These are phyloP conservation scores for Geosiphon pyriformis DNA, from an alignment of 192 early-diverging fungal species.

Conservation along the genomic window DNA sequence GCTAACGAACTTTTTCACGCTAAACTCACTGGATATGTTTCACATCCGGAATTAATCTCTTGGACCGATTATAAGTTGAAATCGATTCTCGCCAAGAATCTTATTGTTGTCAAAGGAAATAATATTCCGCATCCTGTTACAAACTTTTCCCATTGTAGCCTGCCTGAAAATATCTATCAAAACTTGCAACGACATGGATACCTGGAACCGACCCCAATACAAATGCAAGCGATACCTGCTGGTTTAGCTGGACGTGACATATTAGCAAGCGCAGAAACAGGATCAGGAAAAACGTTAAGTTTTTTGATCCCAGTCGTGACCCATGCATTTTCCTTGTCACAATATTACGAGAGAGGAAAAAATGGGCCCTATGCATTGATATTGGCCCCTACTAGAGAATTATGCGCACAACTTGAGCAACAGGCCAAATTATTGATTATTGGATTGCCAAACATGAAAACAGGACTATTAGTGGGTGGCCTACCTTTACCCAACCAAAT, in stretches of 20 bases:
- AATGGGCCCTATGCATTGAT: constrained; percentile 42
- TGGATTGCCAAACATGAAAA: constrained; percentile 46
- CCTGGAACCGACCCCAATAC: constrained; percentile 27
- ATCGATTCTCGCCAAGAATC: constrained; percentile 30
- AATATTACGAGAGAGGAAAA: constrained; percentile 16
- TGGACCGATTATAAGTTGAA: constrained; percentile 15
- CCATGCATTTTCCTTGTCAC: constrained; percentile 31
- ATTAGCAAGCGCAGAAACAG: constrained; percentile 43
- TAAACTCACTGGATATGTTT: constrained; percentile 6
- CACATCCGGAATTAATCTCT: constrained; percentile 2
- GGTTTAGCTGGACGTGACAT: constrained; percentile 45
- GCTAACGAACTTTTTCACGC: constrained; percentile 7
- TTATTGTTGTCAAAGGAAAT: constrained; percentile 38
- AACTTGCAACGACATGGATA: constrained; percentile 34
- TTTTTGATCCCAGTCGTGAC: constrained; percentile 44
- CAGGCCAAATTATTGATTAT: constrained; percentile 33
- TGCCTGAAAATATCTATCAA: constrained; percentile 33
- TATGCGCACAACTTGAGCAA: constrained; percentile 46
- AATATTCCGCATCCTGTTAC: constrained; percentile 37
- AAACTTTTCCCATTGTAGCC: constrained; percentile 40
- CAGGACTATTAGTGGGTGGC: constrained; percentile 50
- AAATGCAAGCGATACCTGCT: constrained; percentile 36
- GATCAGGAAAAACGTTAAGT: constrained; percentile 47
- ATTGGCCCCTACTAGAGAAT: constrained; percentile 46
- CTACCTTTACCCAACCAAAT: constrained; percentile 47